Evolutionary conservation across 2,329 filamentous ascomycete genomes (phyloP), one percentile per base, ranked within the genome.

Genomic region (Paraconiothyrium sp.): DNA sequence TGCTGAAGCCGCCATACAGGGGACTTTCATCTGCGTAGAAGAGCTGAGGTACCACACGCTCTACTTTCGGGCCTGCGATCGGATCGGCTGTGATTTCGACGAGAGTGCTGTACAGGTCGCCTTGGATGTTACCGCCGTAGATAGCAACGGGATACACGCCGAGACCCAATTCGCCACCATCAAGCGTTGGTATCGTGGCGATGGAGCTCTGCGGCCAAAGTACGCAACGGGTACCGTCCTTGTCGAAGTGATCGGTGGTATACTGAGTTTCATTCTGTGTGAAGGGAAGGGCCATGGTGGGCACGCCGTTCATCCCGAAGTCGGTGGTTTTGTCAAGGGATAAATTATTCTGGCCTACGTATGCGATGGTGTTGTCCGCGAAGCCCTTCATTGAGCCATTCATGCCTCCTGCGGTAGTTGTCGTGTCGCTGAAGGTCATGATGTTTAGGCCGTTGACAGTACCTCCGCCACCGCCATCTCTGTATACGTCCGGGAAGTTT

Each of bases 211-310:
- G 46, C 11, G 46, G 46, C 46, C 46, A 48, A 5, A 48, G 46
- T 2, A 48, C 46, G 30, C 46, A 48, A 2, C 46, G 46, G 5
- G 30, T 16, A 2, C 46, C 46, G 13, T 48, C 46, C n/a, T 32
- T 48, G 14, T 32, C 24, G 46, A 48, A 48, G 30, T 48, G 46
- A 24, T 32, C 24, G n/a, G 46, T 14, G 5, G 46, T 48, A 16
- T 48, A 48, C 13, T 48, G 46, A 4, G 46, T 48, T 32, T 48
- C 46, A n/a, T 48, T 48, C n/a, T 48, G 46, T 9, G 46, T 48
- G 20, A 48, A 48, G 5, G 46, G 46, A n/a, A 48, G n/a, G 13
- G 46, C 24, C 46, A 48, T 48, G 24, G 2, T n/a, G 14, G 46
- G 46, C 2, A 48, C 46, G 24, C 46, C 46, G 16, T 48, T 32